Evolutionary conservation across 1,284 basidiomycete genomes (phyloP).

Genomic region (Fomitopsis palustris): DNA sequence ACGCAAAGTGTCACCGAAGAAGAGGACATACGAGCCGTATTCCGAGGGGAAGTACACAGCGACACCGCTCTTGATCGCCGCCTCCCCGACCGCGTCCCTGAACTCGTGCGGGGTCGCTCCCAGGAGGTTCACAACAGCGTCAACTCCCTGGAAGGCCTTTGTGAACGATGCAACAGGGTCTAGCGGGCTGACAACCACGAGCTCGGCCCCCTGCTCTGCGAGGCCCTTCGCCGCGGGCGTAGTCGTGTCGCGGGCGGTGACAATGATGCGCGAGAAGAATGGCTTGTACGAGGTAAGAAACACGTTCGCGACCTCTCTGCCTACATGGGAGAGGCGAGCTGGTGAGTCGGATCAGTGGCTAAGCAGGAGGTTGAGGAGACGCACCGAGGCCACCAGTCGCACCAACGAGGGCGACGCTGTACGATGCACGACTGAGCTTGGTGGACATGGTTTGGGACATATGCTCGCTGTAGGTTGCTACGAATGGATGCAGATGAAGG

Average conservation of each 20-base stretch:
- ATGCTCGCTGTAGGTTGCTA: not conserved
- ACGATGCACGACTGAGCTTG: slow-evolving; percentile 15
- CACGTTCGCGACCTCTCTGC: slow-evolving; percentile 12
- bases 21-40: slow-evolving; percentile 21
- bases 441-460: slow-evolving; percentile 20
- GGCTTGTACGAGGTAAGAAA: slow-evolving; percentile 20
- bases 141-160: slow-evolving; percentile 20
- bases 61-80: slow-evolving; percentile 19
- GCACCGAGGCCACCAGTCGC: slow-evolving; percentile 26
- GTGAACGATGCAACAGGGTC: slow-evolving; percentile 12
- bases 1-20: too few relatives aligned
- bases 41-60: slow-evolving; percentile 30
- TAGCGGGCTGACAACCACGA: slow-evolving; percentile 12
- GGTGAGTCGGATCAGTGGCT: not conserved
- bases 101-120: slow-evolving; percentile 7
- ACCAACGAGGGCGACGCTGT: slow-evolving; percentile 23
- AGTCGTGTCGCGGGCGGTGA: slow-evolving; percentile 20
- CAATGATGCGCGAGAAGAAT: slow-evolving; percentile 22
- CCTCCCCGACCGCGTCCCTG: slow-evolving; percentile 19
- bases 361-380: slow-evolving; percentile 1
- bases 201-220: slow-evolving; percentile 21
- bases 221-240: slow-evolving; percentile 18
- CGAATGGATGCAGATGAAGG: not conserved
- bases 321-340: not conserved
- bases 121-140: slow-evolving; percentile 24